Conservation (phyloP, 495 filamentous ascomycete genomes). For the Pyrenopolyporus hunteri region DNA sequence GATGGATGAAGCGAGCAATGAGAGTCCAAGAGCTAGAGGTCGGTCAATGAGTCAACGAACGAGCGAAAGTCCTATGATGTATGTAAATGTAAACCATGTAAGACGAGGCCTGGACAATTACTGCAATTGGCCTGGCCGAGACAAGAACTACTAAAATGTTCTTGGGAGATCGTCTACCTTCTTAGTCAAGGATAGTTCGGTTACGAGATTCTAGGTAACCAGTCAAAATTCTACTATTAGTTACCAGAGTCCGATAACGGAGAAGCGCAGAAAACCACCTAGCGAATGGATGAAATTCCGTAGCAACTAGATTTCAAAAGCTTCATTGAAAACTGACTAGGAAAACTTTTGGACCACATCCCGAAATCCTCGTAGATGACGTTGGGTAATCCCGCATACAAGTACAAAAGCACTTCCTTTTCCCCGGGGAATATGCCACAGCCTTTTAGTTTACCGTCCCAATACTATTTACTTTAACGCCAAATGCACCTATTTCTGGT, state of each 20-base stretch:
- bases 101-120: background rate
- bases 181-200: background rate
- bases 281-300: background rate
- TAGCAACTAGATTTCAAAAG: background rate
- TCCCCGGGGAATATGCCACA: conserved; percentile 33
- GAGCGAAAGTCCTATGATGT: background rate
- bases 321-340: conserved; percentile 25
- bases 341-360: conserved; percentile 37
- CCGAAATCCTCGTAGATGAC: conserved; percentile 34
- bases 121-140: too few relatives aligned
- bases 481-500: conserved; percentile 72
- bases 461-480: conserved; percentile 28
- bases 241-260: conserved; percentile 34
- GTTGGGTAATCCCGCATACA: conserved; percentile 44
- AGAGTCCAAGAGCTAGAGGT: background rate
- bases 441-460: conserved; percentile 33
- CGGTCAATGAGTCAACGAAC: background rate
- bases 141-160: too few relatives aligned
- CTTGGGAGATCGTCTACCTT: background rate
- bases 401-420: conserved; percentile 40
- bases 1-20: background rate
- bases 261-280: conserved; percentile 4
- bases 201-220: conserved; percentile 3
- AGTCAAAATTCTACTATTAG: conserved; percentile 32
- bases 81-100: background rate